Evolutionary conservation across 140 eudicot species (phyloP), one percentile per base, ranked within the genome.

Genomic region (Stevia rebaudiana): DNA sequence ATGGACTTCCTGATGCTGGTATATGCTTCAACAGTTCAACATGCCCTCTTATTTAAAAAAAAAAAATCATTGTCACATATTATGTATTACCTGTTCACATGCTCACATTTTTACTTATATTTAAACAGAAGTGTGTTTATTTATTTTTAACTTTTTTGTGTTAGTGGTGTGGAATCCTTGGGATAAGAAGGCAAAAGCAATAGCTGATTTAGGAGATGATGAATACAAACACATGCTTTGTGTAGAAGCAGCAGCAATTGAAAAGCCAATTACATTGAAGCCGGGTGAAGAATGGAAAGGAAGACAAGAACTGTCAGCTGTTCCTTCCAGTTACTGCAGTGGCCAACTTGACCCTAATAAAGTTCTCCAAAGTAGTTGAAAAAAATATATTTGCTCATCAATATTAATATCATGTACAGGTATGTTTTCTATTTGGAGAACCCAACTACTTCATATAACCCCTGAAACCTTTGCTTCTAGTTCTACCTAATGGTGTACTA

Each of bases 1-100:
- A 88, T 43, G 98, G 96, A 58, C 90, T 92, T 55, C 90, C 95
- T 19, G 98, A 92, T 85, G 94, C 98, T 62, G 95, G 98, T 59
- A 35, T 35, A 35, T 37, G 44, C 25, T 35, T 28, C 3, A 21
- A 53, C 22, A 25, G 22, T 35, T 28, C 3, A 21, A 53, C 22
- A 25, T 53, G 39, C 19, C 53, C n/a, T 24, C 17, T 17, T 24
- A 43, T 5, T 10, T 44, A 7, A 37, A 28, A 7, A 7, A 37
- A 28, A 7, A 41, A 12, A 15, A 43, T 46, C 18, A 22, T 0
- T 21, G 23, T 50, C 1, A 28, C 11, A 22, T 23, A 11, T 11
- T 23, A n/a, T 24, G 0, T 12, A 28, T 28, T 28, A 28, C 33
- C 33, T 28, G 33, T 28, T 28, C 4, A 28, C 33, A 28, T 28